phyloP scores from a whole-genome alignment of 495 filamentous ascomycete species.

The Neurospora tetraspora region DNA sequence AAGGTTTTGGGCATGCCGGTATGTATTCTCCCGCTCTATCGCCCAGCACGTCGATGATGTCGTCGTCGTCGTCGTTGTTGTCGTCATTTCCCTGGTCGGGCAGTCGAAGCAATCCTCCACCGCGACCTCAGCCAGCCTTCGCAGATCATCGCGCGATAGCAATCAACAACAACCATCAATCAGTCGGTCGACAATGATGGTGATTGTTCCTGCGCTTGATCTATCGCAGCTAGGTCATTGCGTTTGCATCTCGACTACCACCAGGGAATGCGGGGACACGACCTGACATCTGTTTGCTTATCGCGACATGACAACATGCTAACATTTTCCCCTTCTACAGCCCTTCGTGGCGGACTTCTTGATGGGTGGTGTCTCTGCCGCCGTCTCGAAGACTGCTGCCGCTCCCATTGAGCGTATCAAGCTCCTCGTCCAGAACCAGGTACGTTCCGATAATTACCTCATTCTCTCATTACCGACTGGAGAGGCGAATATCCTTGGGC shows the following conservation, averaged over 20 bases:
- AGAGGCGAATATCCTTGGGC: background rate
- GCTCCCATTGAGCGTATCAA: slow-evolving; percentile 99
- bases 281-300: slow-evolving; percentile 37
- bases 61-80: background rate
- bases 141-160: background rate
- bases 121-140: background rate
- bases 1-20: slow-evolving; percentile 83
- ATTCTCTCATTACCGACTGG: background rate
- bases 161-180: background rate
- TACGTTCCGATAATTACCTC: slow-evolving; percentile 37
- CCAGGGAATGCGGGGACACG: slow-evolving; percentile 47
- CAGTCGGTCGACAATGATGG: background rate
- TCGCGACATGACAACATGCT: slow-evolving; percentile 4
- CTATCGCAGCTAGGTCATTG: background rate
- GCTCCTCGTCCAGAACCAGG: slow-evolving; percentile 99
- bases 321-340: slow-evolving; percentile 22
- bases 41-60: slow-evolving; percentile 14
- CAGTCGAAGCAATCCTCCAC: background rate
- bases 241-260: slow-evolving; percentile 10
- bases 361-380: slow-evolving; percentile 99
- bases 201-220: background rate
- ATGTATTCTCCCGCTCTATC: slow-evolving; percentile 26
- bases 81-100: slow-evolving; percentile 6
- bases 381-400: slow-evolving; percentile 99
- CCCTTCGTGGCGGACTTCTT: slow-evolving; percentile 88